Evolutionary conservation across 2,329 filamentous ascomycete genomes (phyloP), one percentile per base, ranked within the genome.

Genomic region (Phoma sp.): DNA sequence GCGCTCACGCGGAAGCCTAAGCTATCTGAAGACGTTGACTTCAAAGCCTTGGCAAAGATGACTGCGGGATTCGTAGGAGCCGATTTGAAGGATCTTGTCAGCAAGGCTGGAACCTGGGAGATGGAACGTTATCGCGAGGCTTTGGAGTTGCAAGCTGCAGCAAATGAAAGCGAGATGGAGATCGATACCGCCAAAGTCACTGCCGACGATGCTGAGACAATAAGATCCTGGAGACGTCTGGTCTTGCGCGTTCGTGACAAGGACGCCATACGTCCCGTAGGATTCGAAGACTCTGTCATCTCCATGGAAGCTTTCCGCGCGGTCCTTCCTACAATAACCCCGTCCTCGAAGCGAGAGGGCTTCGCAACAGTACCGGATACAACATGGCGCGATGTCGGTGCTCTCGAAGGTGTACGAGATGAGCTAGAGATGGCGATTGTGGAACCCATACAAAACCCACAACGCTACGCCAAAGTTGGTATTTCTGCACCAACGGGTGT

Each of bases 51-150:
- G 3, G 92, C 93, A 5, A 93, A 90, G 66, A 82, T 88, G 64
- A 98, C 93, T 0, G 91, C 95, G 5, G 95, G 95, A 1, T 99
- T 95, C 63, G 93, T 99, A 0, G 93, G 93, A 9, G 90, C 91
- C 5, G 95, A 99, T 78, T 78, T 99, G 4, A 86, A 89, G 58
- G 88, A 88, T 66, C 77, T 89, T 3, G 86, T 88, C 3, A 84
- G 84, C 36, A 88, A 87, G 47, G 86, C 86, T 3, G 85, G 85
- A 4, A 80, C 83, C 5, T 82, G 83, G 65, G 85, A 85, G n/a
- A 87, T 88, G 71, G 82, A 86, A 59, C 77, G 82, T 33, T 86
- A 83, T 60, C 75, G 85, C 25, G 75, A 81, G 47, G 79, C 84
- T 9, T 70, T 88, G 4, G 71, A 79, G 61, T 65, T 67, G 42